Percentiles rank a stretch among this genome's conserved stretches.
Conservation (phyloP, 768 basidiomycete genomes). For the Kondoa subrosea region DNA sequence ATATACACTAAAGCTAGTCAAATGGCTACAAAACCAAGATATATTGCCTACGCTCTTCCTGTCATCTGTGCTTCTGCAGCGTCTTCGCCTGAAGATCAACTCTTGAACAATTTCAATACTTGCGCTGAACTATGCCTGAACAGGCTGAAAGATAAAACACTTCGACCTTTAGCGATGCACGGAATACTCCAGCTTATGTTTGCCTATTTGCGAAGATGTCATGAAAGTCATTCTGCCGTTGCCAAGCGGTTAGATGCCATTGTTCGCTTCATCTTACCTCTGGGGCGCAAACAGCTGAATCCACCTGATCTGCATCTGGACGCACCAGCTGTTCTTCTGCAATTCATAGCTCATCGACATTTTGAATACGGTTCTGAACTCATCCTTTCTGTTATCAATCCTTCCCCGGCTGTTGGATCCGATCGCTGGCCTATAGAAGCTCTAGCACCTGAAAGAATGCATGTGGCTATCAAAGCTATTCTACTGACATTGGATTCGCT, state of each 20-base stretch:
- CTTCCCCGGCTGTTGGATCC: constrained; percentile 49
- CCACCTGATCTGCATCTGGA: constrained; percentile 62
- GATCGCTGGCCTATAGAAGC: constrained; percentile 36
- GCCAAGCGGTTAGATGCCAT: constrained; percentile 59
- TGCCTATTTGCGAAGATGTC: constrained; percentile 89
- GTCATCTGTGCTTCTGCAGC: constrained; percentile 66
- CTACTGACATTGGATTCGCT: constrained; percentile 52
- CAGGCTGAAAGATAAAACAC: constrained; percentile 61
- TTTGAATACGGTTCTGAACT: constrained; percentile 71
- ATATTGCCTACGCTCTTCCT: constrained; percentile 75
- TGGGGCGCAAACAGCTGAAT: constrained; percentile 44
- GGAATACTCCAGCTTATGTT: constrained; percentile 68
- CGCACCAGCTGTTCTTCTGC: constrained; percentile 56
- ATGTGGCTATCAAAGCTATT: constrained; percentile 59
- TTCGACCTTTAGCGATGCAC: constrained; percentile 56
- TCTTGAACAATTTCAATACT: constrained; percentile 60
- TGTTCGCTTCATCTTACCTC: constrained; percentile 61
- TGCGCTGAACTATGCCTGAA: constrained; percentile 55
- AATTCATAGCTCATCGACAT: constrained; percentile 67
- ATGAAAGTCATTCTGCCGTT: constrained; percentile 64
- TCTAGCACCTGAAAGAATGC: constrained; percentile 46
- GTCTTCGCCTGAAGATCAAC: constrained; percentile 68
- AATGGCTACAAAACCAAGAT: constrained; percentile 56
- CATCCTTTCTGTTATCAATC: constrained; percentile 32
- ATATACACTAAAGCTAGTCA: constrained; percentile 67